A percentile compares a stretch with the other conserved stretches of the same genome.
These are phyloP conservation scores for Yamadazyma dendronema DNA, from an alignment of 1,139 yeast species.

Conservation along the genomic window DNA sequence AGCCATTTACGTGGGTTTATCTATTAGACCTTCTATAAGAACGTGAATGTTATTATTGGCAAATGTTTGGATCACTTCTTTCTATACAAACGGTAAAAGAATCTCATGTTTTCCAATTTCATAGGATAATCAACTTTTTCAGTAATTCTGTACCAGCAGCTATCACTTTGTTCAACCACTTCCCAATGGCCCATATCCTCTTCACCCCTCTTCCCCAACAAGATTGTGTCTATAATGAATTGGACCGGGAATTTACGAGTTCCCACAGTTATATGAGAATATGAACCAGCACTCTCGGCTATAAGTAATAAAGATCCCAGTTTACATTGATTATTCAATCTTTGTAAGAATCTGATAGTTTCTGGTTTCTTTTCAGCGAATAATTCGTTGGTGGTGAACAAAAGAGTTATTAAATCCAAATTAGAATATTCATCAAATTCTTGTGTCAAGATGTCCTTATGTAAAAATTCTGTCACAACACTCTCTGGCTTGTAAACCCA, in stretches of 20 bases:
- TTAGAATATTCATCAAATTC: constrained; percentile 16
- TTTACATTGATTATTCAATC: constrained; percentile 44
- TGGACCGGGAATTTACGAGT: constrained; percentile 78
- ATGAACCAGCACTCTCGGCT: constrained; percentile 89
- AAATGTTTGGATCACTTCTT: constrained; percentile 29
- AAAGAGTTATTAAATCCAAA: constrained; percentile 56
- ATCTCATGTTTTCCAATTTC: constrained; percentile 84
- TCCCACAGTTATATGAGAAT: constrained; percentile 77
- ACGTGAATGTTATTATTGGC: neutral
- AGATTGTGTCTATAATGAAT: constrained; percentile 69
- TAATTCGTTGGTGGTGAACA: constrained; percentile 85
- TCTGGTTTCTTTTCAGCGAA: constrained; percentile 66
- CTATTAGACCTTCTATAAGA: no score
- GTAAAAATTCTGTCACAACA: constrained; percentile 45
- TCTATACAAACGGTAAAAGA: constrained; percentile 71
- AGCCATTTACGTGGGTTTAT: no score
- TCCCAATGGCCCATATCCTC: constrained; percentile 62
- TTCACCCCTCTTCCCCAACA: constrained; percentile 52
- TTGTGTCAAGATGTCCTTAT: constrained; percentile 46
- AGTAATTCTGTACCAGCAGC: constrained; percentile 75
- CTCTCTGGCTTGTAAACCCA: constrained; percentile 50
- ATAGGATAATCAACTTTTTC: constrained; percentile 58
- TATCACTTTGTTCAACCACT: constrained; percentile 61
- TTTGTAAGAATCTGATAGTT: constrained; percentile 60
- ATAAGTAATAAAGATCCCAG: constrained; percentile 61